phyloP scores from a whole-genome alignment of 108 stramenopile species.

The Seminavis robusta region DNA sequence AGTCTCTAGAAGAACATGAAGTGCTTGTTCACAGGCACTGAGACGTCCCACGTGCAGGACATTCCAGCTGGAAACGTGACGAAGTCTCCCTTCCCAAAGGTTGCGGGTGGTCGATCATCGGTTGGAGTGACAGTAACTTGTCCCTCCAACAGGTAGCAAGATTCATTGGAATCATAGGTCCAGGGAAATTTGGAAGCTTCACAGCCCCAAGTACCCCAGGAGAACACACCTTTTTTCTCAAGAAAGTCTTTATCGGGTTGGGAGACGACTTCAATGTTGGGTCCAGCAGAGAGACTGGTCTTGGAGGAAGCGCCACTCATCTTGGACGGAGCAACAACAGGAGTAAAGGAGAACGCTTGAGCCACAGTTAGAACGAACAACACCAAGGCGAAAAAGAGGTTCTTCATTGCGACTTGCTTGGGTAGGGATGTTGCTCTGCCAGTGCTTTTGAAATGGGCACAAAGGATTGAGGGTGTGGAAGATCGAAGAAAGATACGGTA shows the following conservation, averaged over 20 bases:
- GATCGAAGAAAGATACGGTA: no score
- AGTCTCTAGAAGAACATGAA: conserved; percentile 51
- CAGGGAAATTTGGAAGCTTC: conserved; percentile 71
- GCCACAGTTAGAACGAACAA: no score
- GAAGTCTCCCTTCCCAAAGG: conserved; percentile 69
- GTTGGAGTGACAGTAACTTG: conserved; percentile 72
- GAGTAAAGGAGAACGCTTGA: no score
- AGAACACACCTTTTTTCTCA: conserved; percentile 48
- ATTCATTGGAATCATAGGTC: conserved; percentile 67
- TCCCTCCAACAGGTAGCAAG: conserved; percentile 61
- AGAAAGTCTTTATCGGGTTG: conserved; percentile 59
- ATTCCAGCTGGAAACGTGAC: conserved; percentile 76
- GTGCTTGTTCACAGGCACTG: conserved; percentile 69
- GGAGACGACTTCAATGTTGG: conserved; percentile 56
- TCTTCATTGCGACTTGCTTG: no score
- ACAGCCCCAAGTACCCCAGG: conserved; percentile 77
- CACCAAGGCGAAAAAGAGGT: no score
- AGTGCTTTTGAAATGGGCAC: no score
- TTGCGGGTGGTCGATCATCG: conserved; percentile 55
- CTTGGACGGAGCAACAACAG: no score
- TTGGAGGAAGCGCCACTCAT: no score
- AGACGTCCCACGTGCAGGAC: conserved; percentile 81
- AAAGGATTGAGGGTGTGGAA: no score
- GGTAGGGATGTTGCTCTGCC: no score
- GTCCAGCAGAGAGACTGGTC: no score